Conservation (phyloP, 2,329 filamentous ascomycete genomes). For the Microcera coccophila region DNA sequence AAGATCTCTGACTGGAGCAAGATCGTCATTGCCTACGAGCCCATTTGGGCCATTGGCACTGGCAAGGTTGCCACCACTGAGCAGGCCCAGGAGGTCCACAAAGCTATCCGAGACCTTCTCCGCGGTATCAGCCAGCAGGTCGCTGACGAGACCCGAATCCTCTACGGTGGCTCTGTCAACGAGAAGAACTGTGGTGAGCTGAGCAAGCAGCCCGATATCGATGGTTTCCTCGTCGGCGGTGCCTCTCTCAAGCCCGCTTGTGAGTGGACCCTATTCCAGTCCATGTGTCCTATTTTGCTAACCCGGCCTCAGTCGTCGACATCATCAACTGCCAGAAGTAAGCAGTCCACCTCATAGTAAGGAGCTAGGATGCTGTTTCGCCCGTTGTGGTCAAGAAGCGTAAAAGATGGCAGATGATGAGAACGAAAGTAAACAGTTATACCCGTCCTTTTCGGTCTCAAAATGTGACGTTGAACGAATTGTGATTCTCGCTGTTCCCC, state of each 20-base stretch:
- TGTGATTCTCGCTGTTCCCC: conserved; percentile 13
- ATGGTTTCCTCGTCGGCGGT: conserved; percentile 95
- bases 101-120: conserved; percentile 86
- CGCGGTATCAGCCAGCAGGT: conserved; percentile 69
- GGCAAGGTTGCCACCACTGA: conserved; percentile 86
- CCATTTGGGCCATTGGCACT: conserved; percentile 94
- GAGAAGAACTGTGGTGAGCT: conserved; percentile 98
- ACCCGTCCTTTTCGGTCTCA: too few species aligned
- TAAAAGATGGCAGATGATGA: conserved; percentile 18
- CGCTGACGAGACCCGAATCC: conserved; percentile 82
- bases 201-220: conserved; percentile 88
- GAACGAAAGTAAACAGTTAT: conserved; percentile 22
- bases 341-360: conserved; percentile 19
- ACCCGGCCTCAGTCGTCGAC: conserved; percentile 47
- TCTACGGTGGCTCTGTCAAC: conserved; percentile 94
- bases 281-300: not conserved
- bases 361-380: conserved; percentile 10
- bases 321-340: conserved; percentile 56
- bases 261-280: conserved; percentile 44
- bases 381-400: conserved; percentile 1
- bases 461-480: conserved; percentile 7
- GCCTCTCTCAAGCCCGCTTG: conserved; percentile 95
- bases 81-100: conserved; percentile 93
- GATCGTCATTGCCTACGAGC: conserved; percentile 97
- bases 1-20: conserved; percentile 84